Evolutionary conservation across 2,329 filamentous ascomycete species (phyloP), one percentile per base, ranked within the genome.

Genomic region (Alternaria sp.): DNA sequence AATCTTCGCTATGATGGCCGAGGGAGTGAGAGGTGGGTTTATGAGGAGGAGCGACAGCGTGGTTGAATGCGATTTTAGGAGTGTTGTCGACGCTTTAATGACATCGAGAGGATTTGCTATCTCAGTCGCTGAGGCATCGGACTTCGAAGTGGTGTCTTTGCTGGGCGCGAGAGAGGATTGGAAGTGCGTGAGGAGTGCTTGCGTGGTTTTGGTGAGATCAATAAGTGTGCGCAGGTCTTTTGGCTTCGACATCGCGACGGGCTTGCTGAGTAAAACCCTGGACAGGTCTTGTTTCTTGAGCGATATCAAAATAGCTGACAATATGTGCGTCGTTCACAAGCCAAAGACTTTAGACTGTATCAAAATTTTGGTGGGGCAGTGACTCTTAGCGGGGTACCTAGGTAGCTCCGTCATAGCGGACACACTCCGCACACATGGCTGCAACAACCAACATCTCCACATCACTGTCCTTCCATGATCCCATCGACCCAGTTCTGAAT

Each of bases 21-120:
- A 88, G 0, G 92, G 89, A 0, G 93, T 95, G 68, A 96, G 96
- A 0, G 94, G 94, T 18, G 92, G 86, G 72, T 92, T 97, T 72
- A 96, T 91, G 1, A 95, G 87, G 12, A 98, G 86, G 1, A 97
- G 88, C 0, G 92, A 94, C 26, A 97, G 84, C 64, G 96, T 97
- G 6, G 93, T 97, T 2, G 89, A 87, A 74, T 97, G 93, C 0
- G 93, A 92, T 75, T 88, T 89, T 60, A 97, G 87, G 5, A 96
- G 84, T 26, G 85, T 86, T 0, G 92, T 87, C 0, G 91, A 86
- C 70, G 94, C 90, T 69, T 87, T 86, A 34, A 94, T 87, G 59
- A 94, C 84, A 14, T 87, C 81, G 24, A 97, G 85, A 9, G 88
- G 83, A 66, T 73, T 78, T 55, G 62, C 69, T 4, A 72, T 62